Percentiles rank a stretch among this genome's conserved stretches.
These are phyloP conservation scores for Schizopora paradoxa DNA, from an alignment of 1,284 basidiomycete genomes.

Conservation along the genomic window DNA sequence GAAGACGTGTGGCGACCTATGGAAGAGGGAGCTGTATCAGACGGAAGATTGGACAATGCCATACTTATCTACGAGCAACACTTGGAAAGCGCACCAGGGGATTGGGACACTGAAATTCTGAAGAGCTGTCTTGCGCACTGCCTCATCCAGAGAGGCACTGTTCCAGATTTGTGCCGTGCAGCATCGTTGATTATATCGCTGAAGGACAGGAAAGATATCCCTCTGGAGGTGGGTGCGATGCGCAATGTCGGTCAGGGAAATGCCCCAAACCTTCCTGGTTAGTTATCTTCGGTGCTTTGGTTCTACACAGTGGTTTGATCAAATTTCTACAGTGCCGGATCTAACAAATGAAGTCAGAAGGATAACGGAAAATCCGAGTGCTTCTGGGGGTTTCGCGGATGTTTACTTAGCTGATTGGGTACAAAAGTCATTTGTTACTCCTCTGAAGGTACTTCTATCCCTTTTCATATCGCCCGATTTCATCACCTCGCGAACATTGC, in stretches of 20 bases:
- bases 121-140: conserved; percentile 12
- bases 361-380: conserved; percentile 10
- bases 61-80: conserved; percentile 12
- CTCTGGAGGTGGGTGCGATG: too few species aligned
- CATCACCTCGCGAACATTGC: conserved; percentile 7
- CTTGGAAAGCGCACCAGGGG: conserved; percentile 5
- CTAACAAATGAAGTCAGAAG: conserved; percentile 8
- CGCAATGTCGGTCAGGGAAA: too few species aligned
- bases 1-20: too few species aligned
- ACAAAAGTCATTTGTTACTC: too few species aligned
- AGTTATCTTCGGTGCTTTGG: too few species aligned
- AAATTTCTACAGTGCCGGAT: conserved; percentile 10
- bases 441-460: too few species aligned
- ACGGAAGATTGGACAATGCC: too few species aligned
- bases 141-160: conserved; percentile 10
- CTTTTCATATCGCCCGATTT: too few species aligned
- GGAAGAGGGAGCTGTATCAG: too few species aligned
- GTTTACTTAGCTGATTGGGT: conserved; percentile 15
- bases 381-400: conserved; percentile 14
- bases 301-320: neutral
- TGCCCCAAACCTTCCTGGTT: too few species aligned
- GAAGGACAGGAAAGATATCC: too few species aligned
- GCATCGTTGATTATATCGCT: too few species aligned
- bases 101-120: conserved; percentile 13
- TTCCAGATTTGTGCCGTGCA: conserved; percentile 10